Evolutionary conservation across 805 yeast genomes (phyloP).

Genomic region (Myxozyma udenii): DNA sequence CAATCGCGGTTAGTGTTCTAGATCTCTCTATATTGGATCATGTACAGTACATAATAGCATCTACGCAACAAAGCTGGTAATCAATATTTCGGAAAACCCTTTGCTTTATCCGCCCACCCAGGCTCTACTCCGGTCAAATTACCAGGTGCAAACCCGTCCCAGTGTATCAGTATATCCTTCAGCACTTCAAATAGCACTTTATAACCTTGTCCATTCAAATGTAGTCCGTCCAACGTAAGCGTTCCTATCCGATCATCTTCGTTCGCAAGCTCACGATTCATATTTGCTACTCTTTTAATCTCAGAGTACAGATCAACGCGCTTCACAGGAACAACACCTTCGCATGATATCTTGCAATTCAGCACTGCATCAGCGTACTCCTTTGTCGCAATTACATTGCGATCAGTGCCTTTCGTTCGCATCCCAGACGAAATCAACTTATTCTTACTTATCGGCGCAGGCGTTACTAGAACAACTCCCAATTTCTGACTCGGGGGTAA

Average conservation of each 20-base stretch:
- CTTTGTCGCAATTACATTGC: conserved; percentile 17
- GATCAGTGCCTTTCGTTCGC: conserved; percentile 22
- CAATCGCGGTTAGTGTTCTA: conserved; percentile 53
- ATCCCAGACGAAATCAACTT: conserved; percentile 8
- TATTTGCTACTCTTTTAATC: not conserved
- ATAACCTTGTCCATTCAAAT: conserved; percentile 33
- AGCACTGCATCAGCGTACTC: conserved; percentile 19
- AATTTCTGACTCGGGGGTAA: conserved; percentile 10
- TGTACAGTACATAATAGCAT: not conserved
- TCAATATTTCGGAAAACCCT: not conserved
- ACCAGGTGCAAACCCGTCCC: conserved; percentile 10
- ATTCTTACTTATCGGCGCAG: conserved; percentile 22
- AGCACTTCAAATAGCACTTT: conserved; percentile 13
- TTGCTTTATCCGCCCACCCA: conserved; percentile 31
- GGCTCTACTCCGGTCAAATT: conserved; percentile 32
- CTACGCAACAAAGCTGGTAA: not conserved
- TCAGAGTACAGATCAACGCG: conserved; percentile 6
- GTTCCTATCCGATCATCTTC: conserved; percentile 5
- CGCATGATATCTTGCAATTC: not conserved
- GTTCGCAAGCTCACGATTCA: not conserved
- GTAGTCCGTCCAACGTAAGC: conserved; percentile 27
- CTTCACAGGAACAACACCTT: not conserved
- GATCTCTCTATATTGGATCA: too few species aligned
- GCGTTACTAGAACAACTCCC: conserved; percentile 17
- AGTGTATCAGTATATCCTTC: not conserved